Evolutionary conservation across 352 stramenopile species (phyloP).

Genomic region (Pythium chondricola): DNA sequence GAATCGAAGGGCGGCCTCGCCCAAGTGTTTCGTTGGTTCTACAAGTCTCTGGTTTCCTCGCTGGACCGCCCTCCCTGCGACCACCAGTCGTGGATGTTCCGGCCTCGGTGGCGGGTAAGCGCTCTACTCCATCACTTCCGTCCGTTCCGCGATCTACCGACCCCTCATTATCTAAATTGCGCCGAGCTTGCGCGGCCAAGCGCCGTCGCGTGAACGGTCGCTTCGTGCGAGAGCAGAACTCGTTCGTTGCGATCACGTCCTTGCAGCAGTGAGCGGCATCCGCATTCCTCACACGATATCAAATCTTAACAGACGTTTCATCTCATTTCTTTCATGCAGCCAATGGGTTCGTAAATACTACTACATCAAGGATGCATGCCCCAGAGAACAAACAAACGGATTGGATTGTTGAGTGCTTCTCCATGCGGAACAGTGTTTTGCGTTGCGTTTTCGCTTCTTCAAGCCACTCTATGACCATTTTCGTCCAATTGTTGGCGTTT

Average conservation of each 20-base stretch:
- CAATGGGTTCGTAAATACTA: too few relatives aligned
- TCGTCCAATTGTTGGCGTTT: neutral
- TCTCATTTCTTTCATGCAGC: too few relatives aligned
- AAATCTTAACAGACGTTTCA: too few relatives aligned
- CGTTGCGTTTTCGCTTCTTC: too few relatives aligned
- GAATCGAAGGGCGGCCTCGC: constrained; percentile 34
- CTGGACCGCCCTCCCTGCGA: constrained; percentile 23
- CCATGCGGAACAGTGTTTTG: too few relatives aligned
- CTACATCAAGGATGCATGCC: too few relatives aligned
- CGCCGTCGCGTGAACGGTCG: constrained; percentile 59
- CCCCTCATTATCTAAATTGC: constrained; percentile 35
- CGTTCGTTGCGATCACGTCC: constrained; percentile 60
- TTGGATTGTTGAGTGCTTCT: too few relatives aligned
- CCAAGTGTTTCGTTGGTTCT: neutral
- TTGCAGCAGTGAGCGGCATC: too few relatives aligned
- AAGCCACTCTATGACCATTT: constrained; percentile 1
- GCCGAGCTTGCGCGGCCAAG: constrained; percentile 53
- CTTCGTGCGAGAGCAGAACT: constrained; percentile 43
- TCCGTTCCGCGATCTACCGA: constrained; percentile 14
- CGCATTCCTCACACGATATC: too few relatives aligned
- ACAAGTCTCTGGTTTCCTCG: constrained; percentile 15
- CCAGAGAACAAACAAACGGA: too few relatives aligned
- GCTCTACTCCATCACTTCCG: constrained; percentile 8
- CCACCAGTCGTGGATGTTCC: constrained; percentile 13
- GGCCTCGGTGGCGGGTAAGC: constrained; percentile 39